Evolutionary conservation across 495 filamentous ascomycete species (phyloP).

Genomic region (Aspergillus conjunctus): DNA sequence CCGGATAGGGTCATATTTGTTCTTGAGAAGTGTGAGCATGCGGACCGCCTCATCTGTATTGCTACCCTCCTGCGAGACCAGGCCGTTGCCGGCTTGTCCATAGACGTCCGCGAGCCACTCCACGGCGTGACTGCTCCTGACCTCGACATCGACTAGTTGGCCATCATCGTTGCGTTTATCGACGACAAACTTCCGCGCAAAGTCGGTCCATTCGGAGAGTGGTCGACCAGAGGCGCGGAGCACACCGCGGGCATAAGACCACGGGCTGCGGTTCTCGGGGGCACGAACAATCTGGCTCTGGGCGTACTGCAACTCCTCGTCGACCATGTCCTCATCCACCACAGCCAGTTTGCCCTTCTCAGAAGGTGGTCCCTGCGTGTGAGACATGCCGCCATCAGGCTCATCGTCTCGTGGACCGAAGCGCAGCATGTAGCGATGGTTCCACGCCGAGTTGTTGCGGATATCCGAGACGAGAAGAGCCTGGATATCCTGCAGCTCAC

Average conservation of each 20-base stretch:
- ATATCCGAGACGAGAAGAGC: slow-evolving; percentile 73
- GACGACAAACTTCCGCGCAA: slow-evolving; percentile 66
- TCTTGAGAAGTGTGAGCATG: slow-evolving; percentile 71
- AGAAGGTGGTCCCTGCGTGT: slow-evolving; percentile 39
- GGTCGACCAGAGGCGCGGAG: slow-evolving; percentile 62
- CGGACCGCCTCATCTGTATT: slow-evolving; percentile 45
- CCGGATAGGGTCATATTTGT: slow-evolving; percentile 88
- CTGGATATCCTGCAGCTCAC: slow-evolving; percentile 72
- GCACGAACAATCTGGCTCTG: slow-evolving; percentile 70
- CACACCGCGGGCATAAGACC: slow-evolving; percentile 86
- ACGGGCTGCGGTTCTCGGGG: slow-evolving; percentile 91
- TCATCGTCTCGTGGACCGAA: slow-evolving; percentile 61
- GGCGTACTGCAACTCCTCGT: slow-evolving; percentile 74
- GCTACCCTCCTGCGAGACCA: slow-evolving; percentile 37
- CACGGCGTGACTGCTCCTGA: slow-evolving; percentile 82
- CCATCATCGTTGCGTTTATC: slow-evolving; percentile 43
- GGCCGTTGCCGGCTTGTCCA: slow-evolving; percentile 47
- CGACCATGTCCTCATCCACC: slow-evolving; percentile 63
- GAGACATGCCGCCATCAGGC: slow-evolving; percentile 49
- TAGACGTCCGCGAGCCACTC: slow-evolving; percentile 86
- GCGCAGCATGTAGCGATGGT: slow-evolving; percentile 88
- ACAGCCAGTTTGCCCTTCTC: slow-evolving; percentile 43
- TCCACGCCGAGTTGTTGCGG: slow-evolving; percentile 96
- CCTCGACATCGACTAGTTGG: slow-evolving; percentile 32
- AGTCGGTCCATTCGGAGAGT: slow-evolving; percentile 60